Base-by-base conservation (phyloP, 2,329 filamentous ascomycete species). In the Monilinia fructigena region DNA sequence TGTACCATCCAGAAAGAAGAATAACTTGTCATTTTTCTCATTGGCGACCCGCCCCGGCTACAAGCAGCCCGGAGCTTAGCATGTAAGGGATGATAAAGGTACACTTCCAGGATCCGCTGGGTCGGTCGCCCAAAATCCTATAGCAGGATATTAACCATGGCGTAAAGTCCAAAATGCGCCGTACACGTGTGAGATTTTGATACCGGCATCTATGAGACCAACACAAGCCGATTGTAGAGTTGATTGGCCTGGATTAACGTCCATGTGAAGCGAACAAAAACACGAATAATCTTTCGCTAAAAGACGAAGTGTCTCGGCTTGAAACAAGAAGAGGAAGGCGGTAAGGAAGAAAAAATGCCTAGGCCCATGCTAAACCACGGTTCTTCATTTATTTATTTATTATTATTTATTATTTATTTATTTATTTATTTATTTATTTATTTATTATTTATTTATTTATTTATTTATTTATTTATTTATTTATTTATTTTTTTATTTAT, bases 301-400 rank as follows among this genome's bases (percentile, higher is more conserved):
- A 6, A 62, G 42, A 26, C 59, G 47, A 20, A 62, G 45, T 3
- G 59, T 40, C 47, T 62, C 59, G 4, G 59, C 59, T 18, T 62
- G 52, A 42, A 62, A 28, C 20, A 45, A 26, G 23, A 16, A 62
- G 20, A 62, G 59, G 47, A 62, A 53, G 48, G 12, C 12, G 14
- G 23, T 16, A n/a, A 52, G 18, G 14, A 18, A 14, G 40, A 20
- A 62, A 62, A 38, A 18, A 8, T 20, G 53, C 47, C 52, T 53
- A 40, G 28, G 23, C 59, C 47, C 47, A 62, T 31, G 48, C 42
- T 52, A 62, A 38, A 8, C 18, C 59, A 38, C 53, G 47, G 26
- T 53, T 45, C 26, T 7, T 23, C 28, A 14, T 50, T n/a, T n/a
- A n/a, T n/a, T n/a, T n/a, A n/a, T n/a, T n/a, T n/a, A n/a, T n/a